phyloP scores from a whole-genome alignment of 2,329 filamentous ascomycete species.

The Tolypocladium tropicale region DNA sequence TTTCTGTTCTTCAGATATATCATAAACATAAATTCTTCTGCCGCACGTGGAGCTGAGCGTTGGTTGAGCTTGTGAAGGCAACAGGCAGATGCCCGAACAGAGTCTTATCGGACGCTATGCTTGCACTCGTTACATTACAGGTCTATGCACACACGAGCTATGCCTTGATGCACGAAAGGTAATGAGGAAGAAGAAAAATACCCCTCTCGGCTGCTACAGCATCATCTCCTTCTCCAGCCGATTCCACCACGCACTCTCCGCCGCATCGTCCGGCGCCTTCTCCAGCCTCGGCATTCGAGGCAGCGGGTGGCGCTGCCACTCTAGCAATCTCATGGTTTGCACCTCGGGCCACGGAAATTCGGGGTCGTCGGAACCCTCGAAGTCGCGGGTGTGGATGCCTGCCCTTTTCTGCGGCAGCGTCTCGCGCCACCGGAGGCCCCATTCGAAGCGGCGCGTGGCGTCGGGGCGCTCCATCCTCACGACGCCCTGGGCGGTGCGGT shows the following conservation, averaged over 20 bases:
- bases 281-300: conserved; percentile 9
- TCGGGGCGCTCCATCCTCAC: conserved; percentile 15
- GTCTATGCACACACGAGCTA: not conserved
- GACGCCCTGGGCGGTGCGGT: conserved; percentile 21
- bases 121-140: not conserved
- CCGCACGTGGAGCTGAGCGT: not conserved
- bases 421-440: conserved; percentile 9
- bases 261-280: conserved; percentile 10
- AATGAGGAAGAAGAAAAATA: too few relatives aligned
- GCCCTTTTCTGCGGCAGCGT: conserved; percentile 17
- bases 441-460: conserved; percentile 10
- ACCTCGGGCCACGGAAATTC: conserved; percentile 15
- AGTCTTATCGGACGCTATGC: not conserved
- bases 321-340: conserved; percentile 10
- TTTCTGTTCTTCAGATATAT: not conserved
- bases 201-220: conserved; percentile 7
- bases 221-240: conserved; percentile 18
- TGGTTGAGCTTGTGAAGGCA: not conserved
- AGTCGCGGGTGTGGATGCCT: conserved; percentile 4
- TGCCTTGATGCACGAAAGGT: too few relatives aligned
- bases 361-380: conserved; percentile 6
- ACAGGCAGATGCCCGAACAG: not conserved
- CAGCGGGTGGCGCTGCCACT: conserved; percentile 14
- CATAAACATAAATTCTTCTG: too few relatives aligned
- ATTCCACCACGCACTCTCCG: conserved; percentile 15